Evolutionary conservation across 2,329 filamentous ascomycete species (phyloP), one percentile per base, ranked within the genome.

Genomic region (Xylariaceae sp.): DNA sequence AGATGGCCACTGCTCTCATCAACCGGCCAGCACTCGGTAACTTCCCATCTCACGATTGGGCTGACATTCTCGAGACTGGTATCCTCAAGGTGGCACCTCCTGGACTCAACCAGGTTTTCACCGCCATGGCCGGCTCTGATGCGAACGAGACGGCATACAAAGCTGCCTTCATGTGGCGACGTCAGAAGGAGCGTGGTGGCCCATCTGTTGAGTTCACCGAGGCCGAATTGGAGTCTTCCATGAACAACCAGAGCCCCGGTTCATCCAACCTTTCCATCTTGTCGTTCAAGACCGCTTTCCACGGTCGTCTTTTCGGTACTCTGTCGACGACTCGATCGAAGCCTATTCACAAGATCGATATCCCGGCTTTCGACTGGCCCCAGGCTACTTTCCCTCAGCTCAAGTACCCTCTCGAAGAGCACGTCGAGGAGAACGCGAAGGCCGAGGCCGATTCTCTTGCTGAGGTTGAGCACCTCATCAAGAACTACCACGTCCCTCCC

Each of bases 111-210:
- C 89, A 96, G 75, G 91, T 96, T 67, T 96, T 96, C 78, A 96
- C 92, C 15, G 90, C 88, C 65, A 88, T 91, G 80, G 85, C 91
- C 56, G 92, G 92, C 62, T 95, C 90, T 17, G 92, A 96, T 71
- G 92, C 92, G 75, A 96, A 96, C 77, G 92, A 96, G 78, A 89
- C 90, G 39, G 92, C 92, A 49, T 96, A 91, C 84, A 96, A 96
- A 79, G 92, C 92, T 7, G 92, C 92, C 53, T 96, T 96, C 78
- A 96, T 96, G 87, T 95, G 88, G 82, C 87, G 88, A 71, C 86
- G 89, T 53, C 89, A 91, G 74, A 82, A 86, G 64, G 85, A 94
- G 76, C 89, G 92, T 62, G 91, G 91, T 66, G 90, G 90, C 6
- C 79, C 84, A 51, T 75, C 87, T 44, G 88, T 87, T 57, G 89